These are phyloP conservation scores for Clavulina sp. DNA, from an alignment of 768 basidiomycete genomes.

Conservation along the genomic window DNA sequence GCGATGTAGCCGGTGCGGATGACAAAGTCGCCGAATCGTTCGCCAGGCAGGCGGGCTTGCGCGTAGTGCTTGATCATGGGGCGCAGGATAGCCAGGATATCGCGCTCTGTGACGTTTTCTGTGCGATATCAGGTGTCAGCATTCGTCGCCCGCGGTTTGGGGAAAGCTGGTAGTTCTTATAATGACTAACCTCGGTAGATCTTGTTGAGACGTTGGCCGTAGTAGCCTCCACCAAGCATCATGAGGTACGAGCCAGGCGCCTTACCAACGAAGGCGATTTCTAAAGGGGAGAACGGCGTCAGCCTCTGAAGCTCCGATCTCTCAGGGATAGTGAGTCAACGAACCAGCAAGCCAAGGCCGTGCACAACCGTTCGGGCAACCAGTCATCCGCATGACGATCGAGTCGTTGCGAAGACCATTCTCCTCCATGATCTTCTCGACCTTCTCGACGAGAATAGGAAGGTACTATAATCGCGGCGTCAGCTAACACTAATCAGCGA, in stretches of 20 bases:
- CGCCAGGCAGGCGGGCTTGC: constrained; percentile 66
- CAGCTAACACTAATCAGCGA: neutral
- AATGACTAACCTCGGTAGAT: constrained; percentile 56
- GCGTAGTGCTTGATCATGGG: constrained; percentile 96
- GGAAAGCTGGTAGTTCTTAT: neutral
- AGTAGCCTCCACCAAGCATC: constrained; percentile 91
- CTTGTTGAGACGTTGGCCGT: constrained; percentile 90
- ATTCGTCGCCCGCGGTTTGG: neutral
- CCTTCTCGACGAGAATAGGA: constrained; percentile 81
- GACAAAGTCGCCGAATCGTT: constrained; percentile 91
- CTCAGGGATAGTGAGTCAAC: constrained; percentile 14
- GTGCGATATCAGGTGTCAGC: neutral
- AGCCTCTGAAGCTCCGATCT: neutral
- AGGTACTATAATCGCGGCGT: constrained; percentile 43
- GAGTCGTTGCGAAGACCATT: constrained; percentile 84
- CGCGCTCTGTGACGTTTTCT: constrained; percentile 81
- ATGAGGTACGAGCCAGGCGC: constrained; percentile 83
- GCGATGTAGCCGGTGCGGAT: constrained; percentile 84
- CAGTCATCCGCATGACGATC: constrained; percentile 98
- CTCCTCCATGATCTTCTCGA: constrained; percentile 89
- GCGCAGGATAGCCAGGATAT: constrained; percentile 71
- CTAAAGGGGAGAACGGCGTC: constrained; percentile 28
- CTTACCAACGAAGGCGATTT: constrained; percentile 93
- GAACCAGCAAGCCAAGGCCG: constrained; percentile 78
- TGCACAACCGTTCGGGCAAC: constrained; percentile 88